Base-by-base conservation (phyloP, 2,329 filamentous ascomycete species). In the Trichoderma sp. region DNA sequence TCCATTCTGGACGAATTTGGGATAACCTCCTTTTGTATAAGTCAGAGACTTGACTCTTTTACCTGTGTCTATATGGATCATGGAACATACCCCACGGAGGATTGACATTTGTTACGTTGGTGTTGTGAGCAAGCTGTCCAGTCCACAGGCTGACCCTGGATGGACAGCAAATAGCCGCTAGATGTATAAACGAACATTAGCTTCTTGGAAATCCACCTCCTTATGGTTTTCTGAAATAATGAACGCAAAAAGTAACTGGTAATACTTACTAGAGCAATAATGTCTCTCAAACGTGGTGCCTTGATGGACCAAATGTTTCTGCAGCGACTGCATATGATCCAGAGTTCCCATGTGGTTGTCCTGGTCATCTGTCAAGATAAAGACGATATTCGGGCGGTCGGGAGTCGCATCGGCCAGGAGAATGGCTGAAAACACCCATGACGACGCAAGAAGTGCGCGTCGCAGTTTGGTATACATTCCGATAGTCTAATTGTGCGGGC, bases 351-450 rank as follows among this genome's bases (percentile, higher is more conserved):
- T 80, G 51, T 86, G 84, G 1, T 87, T 77, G 73, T 91, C 89
- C 73, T 91, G 89, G 70, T 91, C 90, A 70, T 91, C 90, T 0
- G 88, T 89, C 49, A 91, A 80, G 68, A 91, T 87, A 74, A 91
- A 89, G 24, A 92, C 80, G 56, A 91, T 86, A 71, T 91, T 91
- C 14, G 72, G 71, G 14, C 60, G 68, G 32, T 18, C 18, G 18
- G 68, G 24, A 11, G 60, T 32, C 11, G 60, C 68, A 49, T 69
- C 37, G 11, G 60, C 26, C 2, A 14, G 1, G 18, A 55, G 4
- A 37, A 28, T 28, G 21, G 68, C 43, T 16, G 34, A 39, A n/a
- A 66, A 34, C 2, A 66, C n/a, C 52, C 60, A 69, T 60, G 60
- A 66, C n/a, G 68, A 64, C 13, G 52, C 28, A 14, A 69, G 5